phyloP scores from a whole-genome alignment of 1,139 yeast species.

The Yamadazyma dendronema region DNA sequence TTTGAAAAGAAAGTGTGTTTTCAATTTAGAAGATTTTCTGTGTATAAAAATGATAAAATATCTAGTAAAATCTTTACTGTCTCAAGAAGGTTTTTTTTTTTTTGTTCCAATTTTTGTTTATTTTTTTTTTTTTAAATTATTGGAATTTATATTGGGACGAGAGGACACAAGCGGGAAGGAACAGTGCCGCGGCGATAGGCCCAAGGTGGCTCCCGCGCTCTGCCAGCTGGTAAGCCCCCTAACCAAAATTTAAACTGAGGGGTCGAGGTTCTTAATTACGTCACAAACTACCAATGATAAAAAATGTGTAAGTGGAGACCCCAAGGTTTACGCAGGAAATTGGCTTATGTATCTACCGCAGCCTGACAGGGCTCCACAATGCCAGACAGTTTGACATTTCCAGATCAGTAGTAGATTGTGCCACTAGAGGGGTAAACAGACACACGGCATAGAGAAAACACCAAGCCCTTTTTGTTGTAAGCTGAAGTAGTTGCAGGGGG shows the following conservation, averaged over 20 bases:
- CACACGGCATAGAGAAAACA: too few relatives aligned
- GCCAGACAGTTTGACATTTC: not conserved
- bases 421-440: too few relatives aligned
- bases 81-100: not conserved
- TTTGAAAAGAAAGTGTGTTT: not conserved
- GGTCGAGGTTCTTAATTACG: slow-evolving; percentile 2
- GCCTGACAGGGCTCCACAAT: not conserved
- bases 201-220: too few relatives aligned
- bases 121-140: too few relatives aligned
- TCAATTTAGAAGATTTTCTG: too few relatives aligned
- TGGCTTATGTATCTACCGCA: not conserved
- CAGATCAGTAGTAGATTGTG: too few relatives aligned
- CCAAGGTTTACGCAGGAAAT: not conserved
- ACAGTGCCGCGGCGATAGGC: too few relatives aligned
- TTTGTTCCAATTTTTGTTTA: not conserved
- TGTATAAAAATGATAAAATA: not conserved
- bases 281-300: not conserved
- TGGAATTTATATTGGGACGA: not conserved
- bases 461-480: too few relatives aligned
- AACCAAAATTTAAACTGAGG: not conserved
- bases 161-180: too few relatives aligned
- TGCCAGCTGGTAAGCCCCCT: too few relatives aligned
- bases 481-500: too few relatives aligned
- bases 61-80: not conserved
- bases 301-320: not conserved